phyloP scores from a whole-genome alignment of 257 asterid species.

The Solanum acaule region DNA sequence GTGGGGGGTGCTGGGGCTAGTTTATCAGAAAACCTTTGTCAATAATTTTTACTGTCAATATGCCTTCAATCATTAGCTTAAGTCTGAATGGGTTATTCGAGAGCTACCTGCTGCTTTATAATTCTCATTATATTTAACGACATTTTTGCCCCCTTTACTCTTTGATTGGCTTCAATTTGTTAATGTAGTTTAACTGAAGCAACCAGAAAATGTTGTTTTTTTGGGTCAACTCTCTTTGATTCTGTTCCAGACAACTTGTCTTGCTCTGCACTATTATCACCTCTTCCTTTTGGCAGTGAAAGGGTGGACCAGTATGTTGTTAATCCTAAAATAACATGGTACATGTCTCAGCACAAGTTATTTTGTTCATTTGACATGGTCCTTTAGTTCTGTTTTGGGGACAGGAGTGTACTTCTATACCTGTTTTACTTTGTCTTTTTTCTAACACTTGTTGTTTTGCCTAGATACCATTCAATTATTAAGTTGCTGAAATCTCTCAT shows the following conservation, averaged over 20 bases:
- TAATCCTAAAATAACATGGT: background rate
- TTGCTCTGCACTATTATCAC: background rate
- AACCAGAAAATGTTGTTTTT: background rate
- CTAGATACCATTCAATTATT: conserved; percentile 57
- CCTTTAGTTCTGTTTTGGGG: background rate
- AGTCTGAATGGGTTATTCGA: background rate
- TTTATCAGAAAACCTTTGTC: background rate
- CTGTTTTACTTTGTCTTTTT: background rate
- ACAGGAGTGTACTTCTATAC: background rate
- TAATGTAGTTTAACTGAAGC: background rate
- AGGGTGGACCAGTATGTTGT: background rate
- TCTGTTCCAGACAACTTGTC: background rate
- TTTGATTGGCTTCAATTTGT: background rate
- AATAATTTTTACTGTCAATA: background rate
- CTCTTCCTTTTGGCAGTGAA: background rate
- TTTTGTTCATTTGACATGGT: background rate
- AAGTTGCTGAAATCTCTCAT: conserved; percentile 62
- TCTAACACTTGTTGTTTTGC: conserved; percentile 10
- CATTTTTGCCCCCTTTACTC: background rate
- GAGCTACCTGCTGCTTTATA: background rate
- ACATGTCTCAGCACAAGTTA: background rate
- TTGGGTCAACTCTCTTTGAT: background rate
- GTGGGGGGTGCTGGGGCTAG: background rate
- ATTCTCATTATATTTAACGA: background rate
- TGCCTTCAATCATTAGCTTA: background rate